A percentile compares a stretch with the other conserved stretches of the same genome.
Evolutionary conservation across 192 early-diverging fungal species (phyloP).

Genomic region (Podila epicladia): DNA sequence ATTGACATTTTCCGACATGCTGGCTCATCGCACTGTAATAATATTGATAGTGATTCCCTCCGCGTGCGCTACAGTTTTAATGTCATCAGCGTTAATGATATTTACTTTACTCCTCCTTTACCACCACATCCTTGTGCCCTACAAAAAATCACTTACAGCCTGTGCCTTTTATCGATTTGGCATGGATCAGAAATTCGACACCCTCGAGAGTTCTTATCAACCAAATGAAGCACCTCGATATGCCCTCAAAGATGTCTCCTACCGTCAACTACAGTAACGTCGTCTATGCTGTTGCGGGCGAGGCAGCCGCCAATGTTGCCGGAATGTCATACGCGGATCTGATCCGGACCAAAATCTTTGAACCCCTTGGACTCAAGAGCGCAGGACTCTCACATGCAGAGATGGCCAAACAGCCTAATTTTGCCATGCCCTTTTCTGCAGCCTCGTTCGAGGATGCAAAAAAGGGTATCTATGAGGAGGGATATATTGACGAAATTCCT

Average conservation of each 20-base stretch:
- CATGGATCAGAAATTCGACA: no score
- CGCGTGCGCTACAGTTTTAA: background rate
- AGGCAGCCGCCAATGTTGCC: conserved; percentile 8
- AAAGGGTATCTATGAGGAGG: background rate
- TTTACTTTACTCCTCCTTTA: no score
- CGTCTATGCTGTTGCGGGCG: conserved; percentile 1
- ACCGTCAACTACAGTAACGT: conserved; percentile 1
- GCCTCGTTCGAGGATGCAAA: background rate
- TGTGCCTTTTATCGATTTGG: no score
- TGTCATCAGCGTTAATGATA: no score
- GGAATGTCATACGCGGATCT: conserved; percentile 1
- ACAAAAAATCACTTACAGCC: no score
- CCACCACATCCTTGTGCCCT: no score
- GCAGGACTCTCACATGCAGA: background rate
- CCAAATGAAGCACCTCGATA: background rate
- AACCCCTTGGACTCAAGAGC: background rate
- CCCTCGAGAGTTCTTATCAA: no score
- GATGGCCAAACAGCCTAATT: background rate
- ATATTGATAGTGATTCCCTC: background rate
- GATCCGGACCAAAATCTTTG: background rate
- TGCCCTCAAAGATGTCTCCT: background rate
- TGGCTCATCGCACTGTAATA: conserved; percentile 5
- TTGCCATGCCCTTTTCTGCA: background rate
- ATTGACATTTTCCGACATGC: background rate
- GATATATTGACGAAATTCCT: background rate